These are phyloP conservation scores for Oryza rufipogon DNA, from an alignment of 176 grass and related monocot species.

Conservation along the genomic window DNA sequence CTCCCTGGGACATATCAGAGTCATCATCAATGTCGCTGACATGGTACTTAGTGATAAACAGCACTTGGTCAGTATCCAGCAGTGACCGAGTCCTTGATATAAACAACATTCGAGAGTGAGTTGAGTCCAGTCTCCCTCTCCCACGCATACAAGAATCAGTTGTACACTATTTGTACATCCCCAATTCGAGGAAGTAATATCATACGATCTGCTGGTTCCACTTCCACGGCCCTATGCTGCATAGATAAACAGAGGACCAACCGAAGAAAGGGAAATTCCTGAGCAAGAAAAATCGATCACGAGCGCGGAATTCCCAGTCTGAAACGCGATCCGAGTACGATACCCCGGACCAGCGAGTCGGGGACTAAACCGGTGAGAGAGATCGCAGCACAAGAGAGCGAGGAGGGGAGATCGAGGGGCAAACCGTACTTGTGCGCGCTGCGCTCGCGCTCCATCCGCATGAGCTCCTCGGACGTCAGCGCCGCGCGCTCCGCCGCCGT, in stretches of 20 bases:
- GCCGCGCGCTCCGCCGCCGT: constrained; percentile 16
- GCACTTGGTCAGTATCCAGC: background rate
- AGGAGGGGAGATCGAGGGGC: background rate
- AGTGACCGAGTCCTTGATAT: background rate
- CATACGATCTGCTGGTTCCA: too few species aligned
- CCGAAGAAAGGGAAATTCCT: background rate
- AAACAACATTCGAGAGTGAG: background rate
- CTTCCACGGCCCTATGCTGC: too few species aligned
- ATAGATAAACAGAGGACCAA: background rate
- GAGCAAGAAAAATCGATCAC: background rate
- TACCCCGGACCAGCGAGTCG: background rate
- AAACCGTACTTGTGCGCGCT: constrained; percentile 81
- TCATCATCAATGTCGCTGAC: background rate
- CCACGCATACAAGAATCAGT: background rate
- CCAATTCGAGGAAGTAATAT: background rate
- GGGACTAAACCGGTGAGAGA: background rate
- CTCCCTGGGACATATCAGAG: background rate
- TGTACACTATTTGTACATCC: background rate
- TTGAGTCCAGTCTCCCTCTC: background rate
- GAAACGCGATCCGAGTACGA: background rate
- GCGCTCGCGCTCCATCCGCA: constrained; percentile 69
- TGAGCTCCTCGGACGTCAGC: constrained; percentile 86
- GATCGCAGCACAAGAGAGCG: background rate
- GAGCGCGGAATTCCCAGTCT: background rate
- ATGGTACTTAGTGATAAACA: background rate